These are phyloP conservation scores for Colletotrichum plurivorum DNA, from an alignment of 2,329 filamentous ascomycete species.

Conservation along the genomic window DNA sequence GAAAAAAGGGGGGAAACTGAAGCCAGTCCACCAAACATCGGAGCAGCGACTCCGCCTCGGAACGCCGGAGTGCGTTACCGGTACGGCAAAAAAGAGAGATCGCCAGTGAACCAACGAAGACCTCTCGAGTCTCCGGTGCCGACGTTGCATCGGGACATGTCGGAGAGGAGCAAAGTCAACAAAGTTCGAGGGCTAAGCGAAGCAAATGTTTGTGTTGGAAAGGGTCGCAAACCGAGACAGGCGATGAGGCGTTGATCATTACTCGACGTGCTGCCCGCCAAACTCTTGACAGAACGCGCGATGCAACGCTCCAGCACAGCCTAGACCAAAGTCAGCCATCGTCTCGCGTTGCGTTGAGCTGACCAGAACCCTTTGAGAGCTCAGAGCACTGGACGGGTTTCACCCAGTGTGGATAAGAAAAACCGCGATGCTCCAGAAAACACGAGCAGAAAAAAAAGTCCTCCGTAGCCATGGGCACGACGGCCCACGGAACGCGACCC, in stretches of 20 bases:
- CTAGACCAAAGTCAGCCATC: slow-evolving; percentile 10
- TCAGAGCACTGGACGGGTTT: slow-evolving; percentile 7
- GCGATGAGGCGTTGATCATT: slow-evolving; percentile 24
- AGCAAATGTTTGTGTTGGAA: background rate
- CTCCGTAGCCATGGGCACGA: slow-evolving; percentile 16
- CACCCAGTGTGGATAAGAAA: slow-evolving; percentile 15
- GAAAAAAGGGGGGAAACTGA: no score
- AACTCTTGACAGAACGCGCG: slow-evolving; percentile 7
- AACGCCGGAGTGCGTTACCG: no score
- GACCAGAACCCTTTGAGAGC: slow-evolving; percentile 12
- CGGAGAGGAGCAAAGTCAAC: background rate
- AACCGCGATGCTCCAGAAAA: background rate
- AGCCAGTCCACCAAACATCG: no score
- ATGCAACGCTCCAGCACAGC: slow-evolving; percentile 29
- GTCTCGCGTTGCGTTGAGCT: background rate
- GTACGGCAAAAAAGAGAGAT: background rate
- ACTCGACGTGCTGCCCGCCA: slow-evolving; percentile 10
- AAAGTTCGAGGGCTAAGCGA: background rate
- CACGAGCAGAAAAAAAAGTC: slow-evolving; percentile 1
- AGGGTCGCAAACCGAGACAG: background rate
- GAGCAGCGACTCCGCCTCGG: no score
- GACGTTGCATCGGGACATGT: slow-evolving; percentile 15
- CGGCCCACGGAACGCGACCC: slow-evolving; percentile 14
- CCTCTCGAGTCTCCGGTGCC: background rate
- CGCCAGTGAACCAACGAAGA: background rate